Evolutionary conservation across 2,329 filamentous ascomycete genomes (phyloP).

Genomic region (Cytospora piceicola): DNA sequence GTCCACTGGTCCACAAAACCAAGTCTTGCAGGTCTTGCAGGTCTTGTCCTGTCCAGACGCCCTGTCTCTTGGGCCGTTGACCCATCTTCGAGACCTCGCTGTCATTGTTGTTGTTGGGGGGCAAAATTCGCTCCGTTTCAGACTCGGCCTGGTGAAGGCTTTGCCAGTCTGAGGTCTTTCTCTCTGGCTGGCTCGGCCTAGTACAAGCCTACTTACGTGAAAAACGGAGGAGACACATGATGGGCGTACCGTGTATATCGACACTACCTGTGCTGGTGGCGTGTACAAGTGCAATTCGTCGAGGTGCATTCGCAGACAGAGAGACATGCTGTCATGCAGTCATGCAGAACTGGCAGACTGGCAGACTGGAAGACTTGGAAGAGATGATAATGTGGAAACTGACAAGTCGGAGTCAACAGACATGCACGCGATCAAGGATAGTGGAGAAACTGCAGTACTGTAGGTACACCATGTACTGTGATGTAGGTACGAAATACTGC

Average conservation of each 20-base stretch:
- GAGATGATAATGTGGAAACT: background rate
- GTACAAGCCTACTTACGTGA: background rate
- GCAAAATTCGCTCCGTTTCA: background rate
- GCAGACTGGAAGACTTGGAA: no score
- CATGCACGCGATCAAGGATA: background rate
- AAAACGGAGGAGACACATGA: background rate
- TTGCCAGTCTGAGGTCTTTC: background rate
- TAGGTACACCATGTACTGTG: no score
- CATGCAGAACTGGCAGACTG: no score
- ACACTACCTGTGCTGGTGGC: background rate
- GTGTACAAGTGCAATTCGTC: constrained; percentile 7
- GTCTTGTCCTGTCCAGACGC: background rate
- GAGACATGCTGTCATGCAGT: background rate
- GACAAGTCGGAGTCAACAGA: background rate
- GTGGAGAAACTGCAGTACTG: background rate
- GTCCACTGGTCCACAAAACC: background rate
- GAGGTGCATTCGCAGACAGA: constrained; percentile 12
- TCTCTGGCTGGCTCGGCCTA: background rate
- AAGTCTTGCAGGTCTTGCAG: no score
- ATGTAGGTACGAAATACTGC: background rate
- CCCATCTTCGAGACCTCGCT: background rate
- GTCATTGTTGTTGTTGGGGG: background rate
- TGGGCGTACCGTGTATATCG: background rate
- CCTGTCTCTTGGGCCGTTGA: background rate
- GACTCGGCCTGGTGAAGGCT: background rate